phyloP scores from a whole-genome alignment of 1,139 yeast genomes.

The Suhomyces kunorum region DNA sequence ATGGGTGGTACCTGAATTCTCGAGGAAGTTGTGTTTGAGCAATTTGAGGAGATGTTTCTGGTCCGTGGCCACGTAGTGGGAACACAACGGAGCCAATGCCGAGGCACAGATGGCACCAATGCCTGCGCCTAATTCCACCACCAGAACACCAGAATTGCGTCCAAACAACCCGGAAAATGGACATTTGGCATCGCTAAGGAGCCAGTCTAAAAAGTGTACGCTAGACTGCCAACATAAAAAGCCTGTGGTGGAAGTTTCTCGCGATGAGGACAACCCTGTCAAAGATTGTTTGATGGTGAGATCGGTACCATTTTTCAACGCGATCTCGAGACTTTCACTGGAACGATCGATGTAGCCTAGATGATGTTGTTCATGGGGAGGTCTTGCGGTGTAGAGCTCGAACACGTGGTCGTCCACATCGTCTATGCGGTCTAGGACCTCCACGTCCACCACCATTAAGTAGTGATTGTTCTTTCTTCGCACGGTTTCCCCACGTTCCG shows the following conservation, averaged over 20 bases:
- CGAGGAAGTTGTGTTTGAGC: slow-evolving; percentile 44
- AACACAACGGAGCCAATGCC: slow-evolving; percentile 39
- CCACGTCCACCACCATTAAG: neutral
- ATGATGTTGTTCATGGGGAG: slow-evolving; percentile 34
- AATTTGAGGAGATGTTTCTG: slow-evolving; percentile 59
- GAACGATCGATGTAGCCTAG: slow-evolving; percentile 53
- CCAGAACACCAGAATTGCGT: slow-evolving; percentile 20
- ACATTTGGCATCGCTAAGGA: slow-evolving; percentile 27
- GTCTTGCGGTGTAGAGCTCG: slow-evolving; percentile 44
- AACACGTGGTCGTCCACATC: slow-evolving; percentile 49
- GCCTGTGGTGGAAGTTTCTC: slow-evolving; percentile 59
- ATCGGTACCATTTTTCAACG: slow-evolving; percentile 36
- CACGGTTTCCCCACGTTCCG: too few species aligned
- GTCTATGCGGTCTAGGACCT: slow-evolving; percentile 23
- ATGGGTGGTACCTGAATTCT: slow-evolving; percentile 29
- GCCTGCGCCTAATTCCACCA: slow-evolving; percentile 71
- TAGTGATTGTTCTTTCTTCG: too few species aligned
- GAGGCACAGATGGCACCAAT: slow-evolving; percentile 57
- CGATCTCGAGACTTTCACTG: slow-evolving; percentile 29
- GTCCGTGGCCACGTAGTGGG: slow-evolving; percentile 58
- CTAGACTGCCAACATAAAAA: slow-evolving; percentile 66
- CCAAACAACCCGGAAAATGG: slow-evolving; percentile 24
- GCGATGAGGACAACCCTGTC: slow-evolving; percentile 41
- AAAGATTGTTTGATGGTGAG: slow-evolving; percentile 43
- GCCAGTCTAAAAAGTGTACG: slow-evolving; percentile 55